A percentile compares a stretch with the other conserved stretches of the same genome.
These are phyloP conservation scores for Trichoderma polysporum DNA, from an alignment of 2,329 filamentous ascomycete species.

Conservation along the genomic window DNA sequence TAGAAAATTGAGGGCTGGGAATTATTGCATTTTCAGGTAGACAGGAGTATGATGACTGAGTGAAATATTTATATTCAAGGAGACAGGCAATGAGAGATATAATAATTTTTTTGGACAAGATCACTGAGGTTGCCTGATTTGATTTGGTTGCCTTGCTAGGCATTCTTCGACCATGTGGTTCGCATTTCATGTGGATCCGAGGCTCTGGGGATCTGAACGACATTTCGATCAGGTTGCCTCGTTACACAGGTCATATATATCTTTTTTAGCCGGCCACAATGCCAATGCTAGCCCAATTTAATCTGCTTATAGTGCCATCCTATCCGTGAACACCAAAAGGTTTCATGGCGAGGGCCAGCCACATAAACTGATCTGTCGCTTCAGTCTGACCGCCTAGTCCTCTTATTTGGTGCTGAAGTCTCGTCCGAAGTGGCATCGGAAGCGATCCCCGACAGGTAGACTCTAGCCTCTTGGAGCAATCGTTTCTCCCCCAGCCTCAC, in stretches of 20 bases:
- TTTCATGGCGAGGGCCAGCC: neutral
- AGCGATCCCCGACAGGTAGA: conserved; percentile 25
- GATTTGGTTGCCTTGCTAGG: conserved; percentile 12
- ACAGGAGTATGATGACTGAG: neutral
- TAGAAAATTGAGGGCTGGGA: neutral
- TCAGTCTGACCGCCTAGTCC: conserved; percentile 26
- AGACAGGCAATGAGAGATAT: conserved; percentile 3
- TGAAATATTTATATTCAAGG: neutral
- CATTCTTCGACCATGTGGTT: neutral
- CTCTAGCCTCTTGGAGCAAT: conserved; percentile 57
- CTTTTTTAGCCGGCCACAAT: conserved; percentile 1
- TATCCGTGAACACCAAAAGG: neutral
- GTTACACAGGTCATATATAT: conserved; percentile 1
- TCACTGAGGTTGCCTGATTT: conserved; percentile 6
- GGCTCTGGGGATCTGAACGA: neutral
- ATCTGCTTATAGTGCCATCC: neutral
- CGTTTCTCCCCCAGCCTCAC: conserved; percentile 73
- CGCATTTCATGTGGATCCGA: conserved; percentile 8
- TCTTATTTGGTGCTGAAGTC: conserved; percentile 32
- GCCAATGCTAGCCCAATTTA: neutral
- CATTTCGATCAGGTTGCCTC: neutral
- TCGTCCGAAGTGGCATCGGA: conserved; percentile 27
- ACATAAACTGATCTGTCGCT: neutral
- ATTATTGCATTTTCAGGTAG: neutral
- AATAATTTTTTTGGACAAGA: neutral